Conservation (phyloP, 306 rosid species). For the Begonia masoniana region DNA sequence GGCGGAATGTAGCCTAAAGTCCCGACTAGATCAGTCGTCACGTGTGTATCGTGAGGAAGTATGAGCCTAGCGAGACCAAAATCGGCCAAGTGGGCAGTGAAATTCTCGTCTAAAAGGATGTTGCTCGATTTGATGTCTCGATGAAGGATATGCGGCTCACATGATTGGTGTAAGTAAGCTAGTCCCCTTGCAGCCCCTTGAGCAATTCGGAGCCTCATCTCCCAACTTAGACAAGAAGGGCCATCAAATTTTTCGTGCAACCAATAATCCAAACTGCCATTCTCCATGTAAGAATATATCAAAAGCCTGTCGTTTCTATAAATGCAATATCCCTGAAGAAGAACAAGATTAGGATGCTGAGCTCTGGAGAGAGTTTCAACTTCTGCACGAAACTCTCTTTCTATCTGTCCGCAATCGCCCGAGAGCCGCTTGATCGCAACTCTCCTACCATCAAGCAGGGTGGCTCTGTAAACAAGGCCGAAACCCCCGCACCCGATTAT, state of each 20-base stretch:
- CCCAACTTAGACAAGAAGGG: slow-evolving; percentile 49
- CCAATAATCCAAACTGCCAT: slow-evolving; percentile 82
- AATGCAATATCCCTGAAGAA: slow-evolving; percentile 65
- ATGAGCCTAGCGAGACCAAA: slow-evolving; percentile 70
- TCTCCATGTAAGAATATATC: slow-evolving; percentile 70
- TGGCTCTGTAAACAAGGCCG: slow-evolving; percentile 79
- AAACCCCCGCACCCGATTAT: slow-evolving; percentile 87
- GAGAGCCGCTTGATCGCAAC: slow-evolving; percentile 73
- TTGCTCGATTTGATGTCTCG: slow-evolving; percentile 75
- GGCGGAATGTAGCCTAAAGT: slow-evolving; percentile 80
- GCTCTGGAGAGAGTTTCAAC: slow-evolving; percentile 83
- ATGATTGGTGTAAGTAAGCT: slow-evolving; percentile 61
- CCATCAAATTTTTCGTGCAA: slow-evolving; percentile 55
- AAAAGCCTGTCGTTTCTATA: slow-evolving; percentile 52
- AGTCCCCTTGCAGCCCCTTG: slow-evolving; percentile 61
- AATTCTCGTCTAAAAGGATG: slow-evolving; percentile 54
- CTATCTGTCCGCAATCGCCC: slow-evolving; percentile 84
- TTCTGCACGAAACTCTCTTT: slow-evolving; percentile 74
- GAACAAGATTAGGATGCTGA: slow-evolving; percentile 74
- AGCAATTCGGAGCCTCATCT: slow-evolving; percentile 54
- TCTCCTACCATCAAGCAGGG: slow-evolving; percentile 54
- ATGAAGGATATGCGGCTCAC: slow-evolving; percentile 63
- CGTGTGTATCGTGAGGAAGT: slow-evolving; percentile 64
- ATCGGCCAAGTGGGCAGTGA: slow-evolving; percentile 70
- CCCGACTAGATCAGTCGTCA: slow-evolving; percentile 69